A percentile compares a stretch with the other conserved stretches of the same genome.
Conservation (phyloP, 139 green algal species). For the Chlamydomonas schloesseri region DNA sequence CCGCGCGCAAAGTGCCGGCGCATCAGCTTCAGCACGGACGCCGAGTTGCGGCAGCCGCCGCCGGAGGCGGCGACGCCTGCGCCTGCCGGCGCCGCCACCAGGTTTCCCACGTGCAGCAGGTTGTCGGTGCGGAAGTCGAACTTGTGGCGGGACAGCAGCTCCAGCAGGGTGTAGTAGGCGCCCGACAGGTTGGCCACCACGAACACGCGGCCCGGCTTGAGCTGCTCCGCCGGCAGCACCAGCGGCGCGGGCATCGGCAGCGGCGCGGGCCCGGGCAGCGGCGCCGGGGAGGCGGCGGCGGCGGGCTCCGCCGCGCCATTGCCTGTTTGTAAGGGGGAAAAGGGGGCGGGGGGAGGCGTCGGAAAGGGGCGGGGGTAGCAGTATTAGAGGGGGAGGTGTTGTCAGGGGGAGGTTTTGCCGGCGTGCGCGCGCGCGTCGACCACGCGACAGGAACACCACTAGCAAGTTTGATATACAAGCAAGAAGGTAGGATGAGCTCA, state of each 20-base stretch:
- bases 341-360: neutral
- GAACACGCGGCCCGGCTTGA: constrained; percentile 37
- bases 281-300: neutral
- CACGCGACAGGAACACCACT: too few relatives aligned
- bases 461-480: too few relatives aligned
- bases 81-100: neutral
- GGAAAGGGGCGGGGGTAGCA: neutral
- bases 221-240: neutral
- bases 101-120: constrained; percentile 17
- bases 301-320: too few relatives aligned
- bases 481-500: too few relatives aligned
- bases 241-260: neutral
- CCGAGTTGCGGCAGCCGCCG: neutral
- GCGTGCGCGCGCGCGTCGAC: too few relatives aligned
- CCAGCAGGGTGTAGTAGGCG: constrained; percentile 41
- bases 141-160: constrained; percentile 20
- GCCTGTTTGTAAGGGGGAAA: too few relatives aligned
- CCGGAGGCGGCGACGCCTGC: neutral
- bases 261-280: neutral
- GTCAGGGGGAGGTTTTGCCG: neutral
- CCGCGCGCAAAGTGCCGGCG: constrained; percentile 16
- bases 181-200: constrained; percentile 24
- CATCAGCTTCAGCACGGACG: constrained; percentile 12
- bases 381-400: neutral
- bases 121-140: constrained; percentile 33